Evolutionary conservation across 352 stramenopile species (phyloP).

Genomic region (Phytophthora cactorum): DNA sequence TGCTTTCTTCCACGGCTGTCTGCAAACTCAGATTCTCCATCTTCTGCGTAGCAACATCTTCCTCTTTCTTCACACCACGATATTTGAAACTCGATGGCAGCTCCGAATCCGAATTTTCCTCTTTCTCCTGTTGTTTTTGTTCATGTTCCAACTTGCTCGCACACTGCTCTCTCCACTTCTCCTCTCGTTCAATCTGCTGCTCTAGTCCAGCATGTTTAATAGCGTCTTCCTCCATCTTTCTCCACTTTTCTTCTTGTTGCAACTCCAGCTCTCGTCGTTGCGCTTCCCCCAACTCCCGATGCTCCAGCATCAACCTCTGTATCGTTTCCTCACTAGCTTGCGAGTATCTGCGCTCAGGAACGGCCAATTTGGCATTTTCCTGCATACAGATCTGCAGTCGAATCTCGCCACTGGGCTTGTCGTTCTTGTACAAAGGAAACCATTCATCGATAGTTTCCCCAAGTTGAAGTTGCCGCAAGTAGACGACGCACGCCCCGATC

Average conservation of each 20-base stretch:
- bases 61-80: constrained; percentile 14
- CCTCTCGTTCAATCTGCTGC: constrained; percentile 17
- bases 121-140: background rate
- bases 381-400: constrained; percentile 63
- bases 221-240: constrained; percentile 21
- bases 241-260: constrained; percentile 27
- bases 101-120: constrained; percentile 25
- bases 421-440: constrained; percentile 63
- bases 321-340: constrained; percentile 28
- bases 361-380: constrained; percentile 9
- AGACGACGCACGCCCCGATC: constrained; percentile 64
- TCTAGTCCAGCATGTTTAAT: constrained; percentile 20
- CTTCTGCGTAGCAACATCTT: constrained; percentile 5
- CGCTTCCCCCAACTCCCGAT: constrained; percentile 29
- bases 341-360: constrained; percentile 9
- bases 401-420: constrained; percentile 46
- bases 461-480: constrained; percentile 56
- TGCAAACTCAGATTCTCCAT: constrained; percentile 18
- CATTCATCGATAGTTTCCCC: constrained; percentile 56
- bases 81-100: constrained; percentile 19
- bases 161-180: constrained; percentile 18
- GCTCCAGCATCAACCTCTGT: constrained; percentile 32
- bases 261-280: constrained; percentile 21
- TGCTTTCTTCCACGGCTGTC: constrained; percentile 3
- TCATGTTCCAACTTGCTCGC: constrained; percentile 4